Base-by-base conservation (phyloP, 2,329 filamentous ascomycete species). In the Botryosphaeria dothidea region DNA sequence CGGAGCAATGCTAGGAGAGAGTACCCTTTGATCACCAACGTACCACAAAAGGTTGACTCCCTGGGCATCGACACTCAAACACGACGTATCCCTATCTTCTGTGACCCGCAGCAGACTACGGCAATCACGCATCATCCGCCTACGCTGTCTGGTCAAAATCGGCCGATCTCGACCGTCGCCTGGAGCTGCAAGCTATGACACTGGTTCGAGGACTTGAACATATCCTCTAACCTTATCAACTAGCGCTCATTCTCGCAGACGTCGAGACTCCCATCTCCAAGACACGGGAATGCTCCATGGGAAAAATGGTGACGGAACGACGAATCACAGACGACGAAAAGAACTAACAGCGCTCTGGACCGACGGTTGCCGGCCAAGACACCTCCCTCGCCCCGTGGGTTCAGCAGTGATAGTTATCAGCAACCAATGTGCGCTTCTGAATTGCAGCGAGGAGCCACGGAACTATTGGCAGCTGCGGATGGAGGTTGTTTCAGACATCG, bases 171-270 rank as follows among this genome's bases (percentile, higher is more conserved):
- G n/a, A 23, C 25, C 29, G 23, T 34, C 27, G 27, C 27, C 56
- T 60, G 9, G 41, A 60, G 27, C 13, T 29, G n/a, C 41, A 48
- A 60, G 25, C 56, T 60, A 23, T 60, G 56, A 34, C 27, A 41
- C 52, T 25, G 25, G 29, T 46, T 21, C 11, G 45, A 17, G 7
- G 17, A 34, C 36, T 43, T 11, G n/a, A 25, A 38, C 45, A 23
- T 29, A 27, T 13, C 19, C 23, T 36, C 41, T 36, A 29, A 49
- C 15, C 29, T 49, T 64, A 58, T 51, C 43, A 38, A 58, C 52
- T 64, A 64, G 62, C 52, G 62, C 43, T 38, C 62, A 64, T 64
- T 64, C 52, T 48, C 52, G 43, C 15, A 25, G 21, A 27, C 43
- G 36, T 58, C 62, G 25, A 29, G 49, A 49, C 52, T 48, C 17